Evolutionary conservation across 2,329 filamentous ascomycete species (phyloP), one percentile per base, ranked within the genome.

Genomic region (Delphinella strobiligena): DNA sequence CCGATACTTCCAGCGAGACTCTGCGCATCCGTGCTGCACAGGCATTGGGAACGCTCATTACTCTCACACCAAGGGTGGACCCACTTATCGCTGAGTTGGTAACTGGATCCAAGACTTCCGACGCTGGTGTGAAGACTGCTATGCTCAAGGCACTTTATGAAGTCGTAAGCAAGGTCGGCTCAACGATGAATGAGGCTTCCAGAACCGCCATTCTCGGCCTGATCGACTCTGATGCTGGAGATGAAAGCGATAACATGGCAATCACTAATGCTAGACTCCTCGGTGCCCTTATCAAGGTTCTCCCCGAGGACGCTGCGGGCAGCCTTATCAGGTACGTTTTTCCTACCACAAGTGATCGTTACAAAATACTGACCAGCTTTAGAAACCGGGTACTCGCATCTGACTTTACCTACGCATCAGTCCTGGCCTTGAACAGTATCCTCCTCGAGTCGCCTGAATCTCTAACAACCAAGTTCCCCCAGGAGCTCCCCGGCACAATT

Each of bases 81-180:
- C 91, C 93, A 37, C 72, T 98, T 40, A 93, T 98, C 58, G 71
- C 74, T 45, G 91, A 98, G 62, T 72, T 98, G 35, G 87, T 96
- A 15, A 83, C 91, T n/a, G 91, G 91, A 34, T 91, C 87, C 18
- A 95, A 89, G 68, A 96, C 91, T 0, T 66, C 75, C 2, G 89
- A 96, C 55, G 56, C 77, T 4, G 89, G 89, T 34, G 91, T 98
- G 47, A 84, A 78, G 62, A 91, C 82, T 49, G 91, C 91, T 19
- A 98, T 98, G 91, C 72, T 98, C 53, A 94, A 93, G 67, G 91
- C 91, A 3, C 65, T 98, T 34, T 95, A 93, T 56, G 89, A 96
- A 56, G 91, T 98, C 19, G 81, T 98, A 45, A 89, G 85, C 68
- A 94, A 94, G 62, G 89, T 88, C 14, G 91, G 91, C 40, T 72